Evolutionary conservation across 1,284 basidiomycete genomes (phyloP), one percentile per base, ranked within the genome.

Genomic region (Cystodermella granulosa): DNA sequence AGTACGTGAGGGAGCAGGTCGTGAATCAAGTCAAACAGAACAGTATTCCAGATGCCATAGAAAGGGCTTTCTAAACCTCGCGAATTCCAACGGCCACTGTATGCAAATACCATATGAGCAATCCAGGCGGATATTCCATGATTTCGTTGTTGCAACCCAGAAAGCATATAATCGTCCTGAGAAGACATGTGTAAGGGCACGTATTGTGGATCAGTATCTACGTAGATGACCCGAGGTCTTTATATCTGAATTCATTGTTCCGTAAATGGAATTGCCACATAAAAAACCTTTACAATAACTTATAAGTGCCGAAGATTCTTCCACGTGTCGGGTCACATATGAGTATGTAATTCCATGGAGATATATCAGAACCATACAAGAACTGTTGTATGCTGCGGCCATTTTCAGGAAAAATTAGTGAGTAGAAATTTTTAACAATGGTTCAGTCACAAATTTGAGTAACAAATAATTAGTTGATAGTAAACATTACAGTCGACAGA

Each of bases 1-100:
- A 31, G 11, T 11, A n/a, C n/a, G n/a, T 31, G 11, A n/a, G 24
- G 44, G 24, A 37, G 36, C 6, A 24, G 28, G 39, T 41, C 37
- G 24, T 23, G 34, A 21, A 46, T n/a, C 13, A 42, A 28, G 44
- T 21, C 18, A 15, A 41, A 7, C n/a, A 46, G 35, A 21, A 46
- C 14, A 22, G 18, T 36, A 46, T 46, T 40, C 44, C 44, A 42
- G 17, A 46, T 40, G 17, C 37, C 37, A 34, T 46, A 46, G 44
- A 42, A 24, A 15, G 20, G 44, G 31, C 18, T 21, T 42, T 46
- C 44, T 22, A 46, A 34, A 14, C 38, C 4, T 18, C 44, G 39
- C 18, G 22, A 36, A 34, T 46, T 46, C 44, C 44, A 46, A 14
- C 22, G 26, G 22, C 44, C 38, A 24, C 44, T 46, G 22, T 46